phyloP scores from a whole-genome alignment of 2,329 filamentous ascomycete genomes.

The Saccharata proteae region DNA sequence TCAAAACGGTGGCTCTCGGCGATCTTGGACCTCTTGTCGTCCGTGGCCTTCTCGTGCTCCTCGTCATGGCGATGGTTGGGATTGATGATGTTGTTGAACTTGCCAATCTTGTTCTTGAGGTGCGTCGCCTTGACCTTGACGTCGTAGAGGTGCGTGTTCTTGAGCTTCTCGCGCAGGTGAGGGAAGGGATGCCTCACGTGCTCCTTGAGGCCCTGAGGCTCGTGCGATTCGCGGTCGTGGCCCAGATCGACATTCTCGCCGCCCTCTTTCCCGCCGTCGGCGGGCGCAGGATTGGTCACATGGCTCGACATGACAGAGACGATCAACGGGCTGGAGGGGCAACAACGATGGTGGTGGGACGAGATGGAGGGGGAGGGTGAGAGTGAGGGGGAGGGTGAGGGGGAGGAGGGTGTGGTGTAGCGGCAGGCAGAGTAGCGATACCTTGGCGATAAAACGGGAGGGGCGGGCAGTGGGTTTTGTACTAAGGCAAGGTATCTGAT shows the following conservation, averaged over 20 bases:
- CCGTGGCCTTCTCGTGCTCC: slow-evolving; percentile 73
- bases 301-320: slow-evolving; percentile 3
- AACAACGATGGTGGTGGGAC: slow-evolving; percentile 1
- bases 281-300: not conserved
- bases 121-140: slow-evolving; percentile 43
- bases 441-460: too few species aligned
- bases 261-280: not conserved
- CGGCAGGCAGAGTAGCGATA: too few species aligned
- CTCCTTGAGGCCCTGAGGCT: slow-evolving; percentile 6
- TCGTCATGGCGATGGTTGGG: slow-evolving; percentile 87
- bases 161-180: slow-evolving; percentile 31
- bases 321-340: not conserved
- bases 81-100: slow-evolving; percentile 62
- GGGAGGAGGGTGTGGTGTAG: not conserved
- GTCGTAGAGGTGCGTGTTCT: slow-evolving; percentile 35
- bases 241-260: slow-evolving; percentile 1
- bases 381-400: not conserved
- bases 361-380: not conserved
- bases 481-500: too few species aligned
- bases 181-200: slow-evolving; percentile 26
- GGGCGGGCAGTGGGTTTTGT: too few species aligned
- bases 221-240: slow-evolving; percentile 8
- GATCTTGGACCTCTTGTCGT: slow-evolving; percentile 64
- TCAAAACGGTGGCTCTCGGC: slow-evolving; percentile 67
- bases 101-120: slow-evolving; percentile 51